Percentiles rank a stretch among this genome's conserved stretches.
These are phyloP conservation scores for Starmerella lactis-condensi DNA, from an alignment of 805 yeast species.

Conservation along the genomic window DNA sequence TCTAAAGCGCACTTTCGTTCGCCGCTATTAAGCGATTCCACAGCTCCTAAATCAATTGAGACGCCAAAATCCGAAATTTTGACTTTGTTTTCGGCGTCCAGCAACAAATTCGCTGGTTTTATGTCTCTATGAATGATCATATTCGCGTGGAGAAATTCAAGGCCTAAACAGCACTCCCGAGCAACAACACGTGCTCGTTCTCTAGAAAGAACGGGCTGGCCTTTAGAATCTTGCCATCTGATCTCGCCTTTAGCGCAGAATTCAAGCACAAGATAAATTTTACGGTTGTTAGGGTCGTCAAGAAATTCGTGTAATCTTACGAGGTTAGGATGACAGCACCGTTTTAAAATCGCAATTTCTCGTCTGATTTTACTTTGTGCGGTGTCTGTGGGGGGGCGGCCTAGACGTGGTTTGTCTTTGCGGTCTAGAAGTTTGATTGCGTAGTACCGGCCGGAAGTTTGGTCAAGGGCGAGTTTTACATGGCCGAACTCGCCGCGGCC, in stretches of 20 bases:
- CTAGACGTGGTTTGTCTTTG: slow-evolving; percentile 37
- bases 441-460: slow-evolving; percentile 38
- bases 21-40: slow-evolving; percentile 19
- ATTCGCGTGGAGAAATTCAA: slow-evolving; percentile 77
- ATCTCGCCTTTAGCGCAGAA: slow-evolving; percentile 83
- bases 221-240: slow-evolving; percentile 44
- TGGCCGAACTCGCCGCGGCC: slow-evolving; percentile 99
- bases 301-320: slow-evolving; percentile 71
- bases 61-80: slow-evolving; percentile 97
- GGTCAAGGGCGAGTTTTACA: slow-evolving; percentile 73
- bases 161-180: slow-evolving; percentile 68
- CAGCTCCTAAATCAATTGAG: slow-evolving; percentile 42
- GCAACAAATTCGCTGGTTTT: slow-evolving; percentile 78
- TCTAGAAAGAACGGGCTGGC: slow-evolving; percentile 51
- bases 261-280: slow-evolving; percentile 78
- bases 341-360: slow-evolving; percentile 86
- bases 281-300: slow-evolving; percentile 66
- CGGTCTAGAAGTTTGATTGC: slow-evolving; percentile 89
- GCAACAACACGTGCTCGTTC: slow-evolving; percentile 52
- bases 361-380: slow-evolving; percentile 59
- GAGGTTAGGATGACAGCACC: slow-evolving; percentile 82
- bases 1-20: slow-evolving; percentile 45
- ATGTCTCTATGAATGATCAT: slow-evolving; percentile 75
- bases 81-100: slow-evolving; percentile 49
- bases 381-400: slow-evolving; percentile 28